phyloP scores from a whole-genome alignment of 164 flowering plant species.

The Brasenia schreberi region DNA sequence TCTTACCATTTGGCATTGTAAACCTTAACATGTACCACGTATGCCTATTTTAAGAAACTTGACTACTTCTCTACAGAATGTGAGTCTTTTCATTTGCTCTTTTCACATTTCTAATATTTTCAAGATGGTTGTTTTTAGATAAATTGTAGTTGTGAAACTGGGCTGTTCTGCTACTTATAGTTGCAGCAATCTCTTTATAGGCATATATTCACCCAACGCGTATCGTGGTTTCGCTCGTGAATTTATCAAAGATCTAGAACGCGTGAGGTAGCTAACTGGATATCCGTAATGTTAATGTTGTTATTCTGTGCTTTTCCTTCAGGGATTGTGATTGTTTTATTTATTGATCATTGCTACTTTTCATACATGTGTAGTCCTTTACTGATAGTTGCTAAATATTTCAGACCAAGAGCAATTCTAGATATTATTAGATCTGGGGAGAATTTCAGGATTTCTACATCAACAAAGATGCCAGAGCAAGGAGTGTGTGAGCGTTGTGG shows the following conservation, averaged over 20 bases:
- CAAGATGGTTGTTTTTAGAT: background rate
- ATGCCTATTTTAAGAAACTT: conserved; percentile 96
- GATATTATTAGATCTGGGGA: conserved; percentile 94
- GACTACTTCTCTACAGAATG: conserved; percentile 99
- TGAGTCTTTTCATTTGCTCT: conserved; percentile 19
- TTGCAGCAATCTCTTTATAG: conserved; percentile 19
- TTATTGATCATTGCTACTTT: conserved; percentile 1
- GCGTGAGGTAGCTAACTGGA: conserved; percentile 43
- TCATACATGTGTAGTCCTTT: background rate
- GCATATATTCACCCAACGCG: conserved; percentile 98
- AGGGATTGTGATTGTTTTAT: background rate
- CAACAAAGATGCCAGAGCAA: conserved; percentile 97
- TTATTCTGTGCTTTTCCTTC: too few relatives aligned
- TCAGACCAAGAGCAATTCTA: conserved; percentile 92
- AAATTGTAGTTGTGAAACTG: background rate
- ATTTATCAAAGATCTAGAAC: conserved; percentile 89
- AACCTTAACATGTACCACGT: conserved; percentile 70
- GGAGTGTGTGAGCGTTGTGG: conserved; percentile 96
- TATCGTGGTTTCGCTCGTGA: conserved; percentile 99
- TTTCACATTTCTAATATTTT: background rate
- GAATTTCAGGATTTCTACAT: conserved; percentile 73
- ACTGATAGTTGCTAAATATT: conserved; percentile 2
- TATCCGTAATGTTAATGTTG: too few relatives aligned
- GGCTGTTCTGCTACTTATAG: background rate
- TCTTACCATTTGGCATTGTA: background rate